Base-by-base conservation (phyloP, 441 rosid species). In the Croton laevigatus region DNA sequence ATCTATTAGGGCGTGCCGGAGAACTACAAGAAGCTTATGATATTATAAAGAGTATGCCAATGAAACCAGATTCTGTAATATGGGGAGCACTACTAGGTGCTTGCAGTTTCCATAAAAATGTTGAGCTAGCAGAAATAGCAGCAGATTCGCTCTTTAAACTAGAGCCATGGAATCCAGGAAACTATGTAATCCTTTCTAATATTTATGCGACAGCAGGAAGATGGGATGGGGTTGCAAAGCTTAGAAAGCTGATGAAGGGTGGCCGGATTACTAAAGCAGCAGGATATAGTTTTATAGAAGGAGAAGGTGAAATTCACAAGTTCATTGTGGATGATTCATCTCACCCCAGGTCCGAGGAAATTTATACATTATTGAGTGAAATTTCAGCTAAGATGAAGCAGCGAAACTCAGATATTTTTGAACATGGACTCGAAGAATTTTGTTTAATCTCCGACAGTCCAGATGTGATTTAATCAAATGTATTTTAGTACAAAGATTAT, bases 1-100 rank as follows among this genome's bases (percentile, higher is more conserved):
- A 93, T 75, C 95, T 93, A 59, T 75, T 90, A 22, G 97, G 93
- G 55, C 95, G 98, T 22, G 88, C 91, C 0, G 98, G 98, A 37
- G 78, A 81, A 76, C 75, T 90, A 22, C 77, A 73, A 71, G 90
- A 88, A 83, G 95, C 95, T 17, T 83, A 82, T 66, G 74, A 83
- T 75, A 86, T 90, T 58, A 73, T 86, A 45, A 77, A 69, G 71
- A 77, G 77, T 11, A 93, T 93, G 97, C 97, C 90, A 17, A 84
- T 88, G 86, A 84, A 78, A 63, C 91, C 97, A 27, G 97, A 90
- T 76, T 82, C 95, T 63, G 89, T 87, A 5, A 79, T 89, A 51
- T 85, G 89, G 89, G 87, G 87, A 61, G 68, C 89, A 48, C 78
- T 93, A 20, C 78, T 93, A 48, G 98, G 95, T 17, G 93, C 95